phyloP scores from a whole-genome alignment of 179 eudicot species.

The Heliamphora pulchella region DNA sequence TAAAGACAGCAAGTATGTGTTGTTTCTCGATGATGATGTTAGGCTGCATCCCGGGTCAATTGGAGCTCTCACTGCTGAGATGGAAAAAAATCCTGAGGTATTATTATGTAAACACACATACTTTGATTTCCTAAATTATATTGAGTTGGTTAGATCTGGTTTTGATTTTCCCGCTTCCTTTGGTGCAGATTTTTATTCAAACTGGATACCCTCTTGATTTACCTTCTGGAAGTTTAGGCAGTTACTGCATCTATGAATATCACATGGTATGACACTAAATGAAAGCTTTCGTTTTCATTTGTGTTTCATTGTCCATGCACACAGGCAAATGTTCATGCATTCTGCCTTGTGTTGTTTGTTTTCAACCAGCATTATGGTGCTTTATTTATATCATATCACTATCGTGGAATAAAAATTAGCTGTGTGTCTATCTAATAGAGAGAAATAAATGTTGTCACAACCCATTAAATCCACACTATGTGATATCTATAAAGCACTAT shows the following conservation, averaged over 20 bases:
- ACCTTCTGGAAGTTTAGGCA: slow-evolving; percentile 98
- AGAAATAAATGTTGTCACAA: neutral
- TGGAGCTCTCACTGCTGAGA: slow-evolving; percentile 93
- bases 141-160: neutral
- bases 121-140: neutral
- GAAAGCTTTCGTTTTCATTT: neutral
- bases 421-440: neutral
- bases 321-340: neutral
- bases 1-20: slow-evolving; percentile 87
- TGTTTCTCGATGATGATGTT: slow-evolving; percentile 95
- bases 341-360: neutral
- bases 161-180: neutral
- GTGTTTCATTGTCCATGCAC: neutral
- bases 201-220: slow-evolving; percentile 97
- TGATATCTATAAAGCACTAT: neutral
- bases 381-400: neutral
- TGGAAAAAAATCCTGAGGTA: slow-evolving; percentile 89
- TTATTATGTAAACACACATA: slow-evolving; percentile 10
- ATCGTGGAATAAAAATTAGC: neutral
- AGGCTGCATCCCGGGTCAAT: slow-evolving; percentile 94
- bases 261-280: slow-evolving; percentile 63
- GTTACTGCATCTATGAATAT: slow-evolving; percentile 95
- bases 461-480: neutral
- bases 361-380: neutral
- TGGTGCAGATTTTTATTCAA: slow-evolving; percentile 87